Conservation (phyloP, 116 monocot genomes). For the Thalassia testudinum region DNA sequence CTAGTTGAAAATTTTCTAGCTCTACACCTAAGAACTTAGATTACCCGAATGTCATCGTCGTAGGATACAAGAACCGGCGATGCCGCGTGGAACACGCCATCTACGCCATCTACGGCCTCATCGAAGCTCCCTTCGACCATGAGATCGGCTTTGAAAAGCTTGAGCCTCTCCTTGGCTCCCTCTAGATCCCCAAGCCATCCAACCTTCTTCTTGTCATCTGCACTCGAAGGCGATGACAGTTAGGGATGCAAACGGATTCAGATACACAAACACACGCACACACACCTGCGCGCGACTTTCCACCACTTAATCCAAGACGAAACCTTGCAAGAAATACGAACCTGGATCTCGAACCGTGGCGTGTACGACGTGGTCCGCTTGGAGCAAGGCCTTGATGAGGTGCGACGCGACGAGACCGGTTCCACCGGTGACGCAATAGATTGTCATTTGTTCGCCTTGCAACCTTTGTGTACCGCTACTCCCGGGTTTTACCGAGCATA, state of each 20-base stretch:
- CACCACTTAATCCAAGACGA: not conserved
- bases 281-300: not conserved
- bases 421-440: conserved; percentile 86
- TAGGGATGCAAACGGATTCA: not conserved
- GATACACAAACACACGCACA: not conserved
- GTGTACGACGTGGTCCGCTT: conserved; percentile 46
- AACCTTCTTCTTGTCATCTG: conserved; percentile 47
- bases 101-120: conserved; percentile 49
- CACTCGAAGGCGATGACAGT: not conserved
- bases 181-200: conserved; percentile 46
- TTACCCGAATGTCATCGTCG: conserved; percentile 23
- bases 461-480: too few species aligned
- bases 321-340: not conserved
- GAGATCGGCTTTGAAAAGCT: conserved; percentile 61
- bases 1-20: too few species aligned
- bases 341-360: conserved; percentile 83
- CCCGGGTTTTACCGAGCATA: too few species aligned
- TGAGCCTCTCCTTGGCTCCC: conserved; percentile 66
- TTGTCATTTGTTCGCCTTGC: too few species aligned
- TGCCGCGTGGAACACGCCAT: conserved; percentile 86
- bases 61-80: conserved; percentile 39
- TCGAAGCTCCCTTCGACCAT: conserved; percentile 70
- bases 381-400: conserved; percentile 45
- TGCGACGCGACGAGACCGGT: conserved; percentile 71
- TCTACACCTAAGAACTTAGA: too few species aligned